Percentiles rank a stretch among this genome's conserved stretches.
These are phyloP conservation scores for Candida boidinii DNA, from an alignment of 805 yeast species.

Conservation along the genomic window DNA sequence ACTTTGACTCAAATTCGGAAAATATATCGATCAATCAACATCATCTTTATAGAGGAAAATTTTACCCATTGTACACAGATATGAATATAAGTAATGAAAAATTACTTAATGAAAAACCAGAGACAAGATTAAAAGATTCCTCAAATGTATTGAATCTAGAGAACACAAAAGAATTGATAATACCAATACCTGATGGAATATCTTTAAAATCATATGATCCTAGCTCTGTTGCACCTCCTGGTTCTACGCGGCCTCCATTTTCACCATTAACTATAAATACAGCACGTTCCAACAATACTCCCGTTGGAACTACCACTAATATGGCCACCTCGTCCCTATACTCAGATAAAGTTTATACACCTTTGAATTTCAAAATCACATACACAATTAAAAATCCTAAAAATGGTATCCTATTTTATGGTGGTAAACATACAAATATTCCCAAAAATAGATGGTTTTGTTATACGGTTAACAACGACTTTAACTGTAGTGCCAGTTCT, in stretches of 20 bases:
- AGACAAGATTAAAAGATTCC: no score
- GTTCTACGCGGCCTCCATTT: no score
- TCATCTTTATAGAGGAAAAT: conserved; percentile 46
- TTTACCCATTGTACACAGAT: conserved; percentile 45
- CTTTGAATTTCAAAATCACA: conserved; percentile 61
- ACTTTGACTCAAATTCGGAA: conserved; percentile 33
- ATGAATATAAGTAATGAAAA: conserved; percentile 23
- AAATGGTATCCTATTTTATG: conserved; percentile 70
- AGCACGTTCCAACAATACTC: conserved; percentile 28
- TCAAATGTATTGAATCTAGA: conserved; percentile 18
- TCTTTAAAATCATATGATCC: conserved; percentile 52
- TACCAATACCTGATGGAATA: conserved; percentile 58
- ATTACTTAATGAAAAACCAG: conserved; percentile 8
- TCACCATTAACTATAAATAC: conserved; percentile 26
- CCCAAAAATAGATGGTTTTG: conserved; percentile 63
- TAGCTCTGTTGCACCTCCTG: conserved; percentile 23
- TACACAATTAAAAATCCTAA: conserved; percentile 58
- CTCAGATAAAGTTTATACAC: conserved; percentile 56
- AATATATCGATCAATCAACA: conserved; percentile 43
- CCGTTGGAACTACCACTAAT: conserved; percentile 20
- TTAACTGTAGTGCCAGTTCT: conserved; percentile 78
- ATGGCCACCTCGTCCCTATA: no score
- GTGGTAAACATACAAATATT: conserved; percentile 41
- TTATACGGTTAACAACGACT: conserved; percentile 72
- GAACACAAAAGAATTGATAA: conserved; percentile 56